Evolutionary conservation across 1,284 basidiomycete genomes (phyloP).

Genomic region (Thecaphora frezii): DNA sequence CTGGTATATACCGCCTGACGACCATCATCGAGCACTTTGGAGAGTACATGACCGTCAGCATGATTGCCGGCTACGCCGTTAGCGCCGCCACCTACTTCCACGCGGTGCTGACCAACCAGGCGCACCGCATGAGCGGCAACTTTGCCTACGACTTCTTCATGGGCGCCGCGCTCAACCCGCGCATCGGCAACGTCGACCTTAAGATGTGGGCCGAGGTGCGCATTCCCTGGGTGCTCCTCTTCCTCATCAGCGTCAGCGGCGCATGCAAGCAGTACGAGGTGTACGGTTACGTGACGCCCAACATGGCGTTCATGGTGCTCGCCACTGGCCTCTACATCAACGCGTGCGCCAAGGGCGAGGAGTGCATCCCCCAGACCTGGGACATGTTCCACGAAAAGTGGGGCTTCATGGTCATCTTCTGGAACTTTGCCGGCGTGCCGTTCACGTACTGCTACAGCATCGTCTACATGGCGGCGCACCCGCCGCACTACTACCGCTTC

Average conservation of each 20-base stretch:
- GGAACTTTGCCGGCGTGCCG: slow-evolving; percentile 83
- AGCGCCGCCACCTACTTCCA: slow-evolving; percentile 52
- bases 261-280: slow-evolving; percentile 86
- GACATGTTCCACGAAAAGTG: slow-evolving; percentile 60
- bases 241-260: slow-evolving; percentile 88
- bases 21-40: slow-evolving; percentile 97
- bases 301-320: slow-evolving; percentile 94
- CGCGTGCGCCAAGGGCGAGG: slow-evolving; percentile 71
- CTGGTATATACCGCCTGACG: slow-evolving; percentile 83
- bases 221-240: slow-evolving; percentile 94
- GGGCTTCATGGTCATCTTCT: slow-evolving; percentile 61
- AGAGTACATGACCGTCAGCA: slow-evolving; percentile 90
- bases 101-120: slow-evolving; percentile 52
- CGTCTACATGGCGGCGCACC: slow-evolving; percentile 95
- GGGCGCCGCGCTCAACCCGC: slow-evolving; percentile 91
- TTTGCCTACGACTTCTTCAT: slow-evolving; percentile 74
- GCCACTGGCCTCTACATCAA: slow-evolving; percentile 96
- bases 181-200: slow-evolving; percentile 87
- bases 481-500: slow-evolving; percentile 84
- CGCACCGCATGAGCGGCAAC: slow-evolving; percentile 82
- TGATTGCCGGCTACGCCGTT: slow-evolving; percentile 81
- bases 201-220: slow-evolving; percentile 99
- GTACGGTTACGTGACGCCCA: slow-evolving; percentile 88
- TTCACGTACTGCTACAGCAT: slow-evolving; percentile 76
- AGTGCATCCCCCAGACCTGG: slow-evolving; percentile 99